Evolutionary conservation across 1,284 basidiomycete genomes (phyloP).

Genomic region (Microbotryum scabiosae): DNA sequence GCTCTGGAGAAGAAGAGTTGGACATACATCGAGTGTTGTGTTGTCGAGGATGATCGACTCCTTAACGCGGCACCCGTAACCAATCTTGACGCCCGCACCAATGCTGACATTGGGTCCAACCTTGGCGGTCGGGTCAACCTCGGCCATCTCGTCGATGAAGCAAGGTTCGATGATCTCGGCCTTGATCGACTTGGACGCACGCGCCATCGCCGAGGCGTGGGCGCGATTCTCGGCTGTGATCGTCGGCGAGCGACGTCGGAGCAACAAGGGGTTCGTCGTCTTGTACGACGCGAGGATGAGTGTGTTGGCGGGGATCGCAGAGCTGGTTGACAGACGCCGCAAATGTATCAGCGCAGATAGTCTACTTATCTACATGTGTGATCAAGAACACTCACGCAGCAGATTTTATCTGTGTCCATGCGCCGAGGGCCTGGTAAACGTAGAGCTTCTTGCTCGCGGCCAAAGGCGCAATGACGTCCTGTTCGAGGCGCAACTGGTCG

Average conservation of each 20-base stretch:
- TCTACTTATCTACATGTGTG: not conserved
- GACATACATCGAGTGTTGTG: slow-evolving; percentile 40
- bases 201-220: slow-evolving; percentile 18
- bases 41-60: slow-evolving; percentile 47
- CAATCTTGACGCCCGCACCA: slow-evolving; percentile 41
- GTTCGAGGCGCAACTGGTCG: slow-evolving; percentile 47
- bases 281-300: slow-evolving; percentile 39
- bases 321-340: slow-evolving; percentile 31
- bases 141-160: slow-evolving; percentile 45
- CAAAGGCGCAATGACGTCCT: slow-evolving; percentile 48
- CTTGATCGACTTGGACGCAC: slow-evolving; percentile 17
- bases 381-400: slow-evolving; percentile 40
- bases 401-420: slow-evolving; percentile 49
- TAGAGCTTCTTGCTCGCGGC: slow-evolving; percentile 45
- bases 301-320: slow-evolving; percentile 46
- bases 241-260: slow-evolving; percentile 37
- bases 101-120: slow-evolving; percentile 46
- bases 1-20: not conserved
- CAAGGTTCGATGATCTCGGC: slow-evolving; percentile 43
- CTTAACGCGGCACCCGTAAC: slow-evolving; percentile 44
- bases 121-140: slow-evolving; percentile 43
- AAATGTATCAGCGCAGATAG: not conserved
- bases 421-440: slow-evolving; percentile 45
- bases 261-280: slow-evolving; percentile 36
- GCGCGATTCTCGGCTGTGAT: slow-evolving; percentile 34